Conservation (phyloP, 2,329 filamentous ascomycete genomes). For the Penicillium sp. region DNA sequence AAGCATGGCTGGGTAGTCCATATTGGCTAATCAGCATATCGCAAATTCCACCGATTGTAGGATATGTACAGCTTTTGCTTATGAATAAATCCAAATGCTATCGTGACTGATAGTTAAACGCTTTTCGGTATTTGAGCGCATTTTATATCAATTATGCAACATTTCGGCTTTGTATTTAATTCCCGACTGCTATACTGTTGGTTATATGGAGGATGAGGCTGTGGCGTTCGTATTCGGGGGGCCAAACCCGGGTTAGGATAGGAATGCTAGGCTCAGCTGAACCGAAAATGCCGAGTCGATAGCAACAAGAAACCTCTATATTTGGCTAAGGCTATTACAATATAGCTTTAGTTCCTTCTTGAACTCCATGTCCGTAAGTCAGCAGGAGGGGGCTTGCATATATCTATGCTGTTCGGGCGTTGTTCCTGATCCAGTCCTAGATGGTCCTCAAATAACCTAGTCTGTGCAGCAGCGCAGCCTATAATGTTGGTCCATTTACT, state of each 20-base stretch:
- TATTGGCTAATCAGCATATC: neutral
- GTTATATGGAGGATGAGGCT: neutral
- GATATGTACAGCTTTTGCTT: no score
- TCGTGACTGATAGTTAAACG: no score
- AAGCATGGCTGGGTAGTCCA: neutral
- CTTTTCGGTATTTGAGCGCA: no score
- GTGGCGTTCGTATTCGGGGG: conserved; percentile 1
- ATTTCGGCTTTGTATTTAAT: no score
- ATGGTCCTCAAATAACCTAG: neutral
- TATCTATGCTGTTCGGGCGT: neutral
- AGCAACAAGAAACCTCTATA: neutral
- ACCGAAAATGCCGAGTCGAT: neutral
- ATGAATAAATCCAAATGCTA: no score
- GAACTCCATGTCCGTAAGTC: neutral
- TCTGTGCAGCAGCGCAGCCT: neutral
- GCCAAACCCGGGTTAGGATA: neutral
- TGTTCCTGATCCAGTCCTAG: neutral
- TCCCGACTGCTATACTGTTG: neutral
- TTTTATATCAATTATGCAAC: no score
- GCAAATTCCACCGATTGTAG: neutral
- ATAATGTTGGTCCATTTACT: neutral
- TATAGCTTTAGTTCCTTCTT: neutral
- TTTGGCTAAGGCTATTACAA: neutral
- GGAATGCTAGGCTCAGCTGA: neutral
- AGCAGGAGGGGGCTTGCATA: neutral